Conservation (phyloP, 1,284 basidiomycete species). For the Fomitopsis pinicola region DNA sequence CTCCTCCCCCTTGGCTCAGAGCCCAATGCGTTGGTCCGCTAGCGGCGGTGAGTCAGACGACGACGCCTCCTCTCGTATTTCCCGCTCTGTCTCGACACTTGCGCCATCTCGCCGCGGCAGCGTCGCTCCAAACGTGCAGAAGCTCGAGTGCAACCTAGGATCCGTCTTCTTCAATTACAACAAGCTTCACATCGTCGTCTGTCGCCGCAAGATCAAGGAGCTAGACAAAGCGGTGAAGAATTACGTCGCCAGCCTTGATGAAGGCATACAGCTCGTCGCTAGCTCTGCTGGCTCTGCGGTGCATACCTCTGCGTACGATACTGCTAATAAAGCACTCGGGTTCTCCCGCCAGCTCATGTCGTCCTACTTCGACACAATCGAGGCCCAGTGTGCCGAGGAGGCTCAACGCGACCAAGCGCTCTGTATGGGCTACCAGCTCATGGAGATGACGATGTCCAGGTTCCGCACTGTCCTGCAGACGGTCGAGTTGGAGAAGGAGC, state of each 20-base stretch:
- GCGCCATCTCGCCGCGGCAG: not conserved
- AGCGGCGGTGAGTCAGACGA: not conserved
- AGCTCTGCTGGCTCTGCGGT: not conserved
- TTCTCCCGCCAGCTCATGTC: not conserved
- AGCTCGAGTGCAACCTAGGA: not conserved
- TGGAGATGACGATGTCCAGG: conserved; percentile 6
- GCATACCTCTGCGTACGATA: not conserved
- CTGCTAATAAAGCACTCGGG: not conserved
- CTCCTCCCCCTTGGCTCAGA: not conserved
- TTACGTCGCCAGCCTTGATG: not conserved
- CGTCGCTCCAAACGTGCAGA: not conserved
- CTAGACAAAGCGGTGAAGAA: not conserved
- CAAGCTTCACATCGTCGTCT: not conserved
- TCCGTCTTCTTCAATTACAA: not conserved
- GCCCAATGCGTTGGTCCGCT: not conserved
- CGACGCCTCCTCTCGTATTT: not conserved
- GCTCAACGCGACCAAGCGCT: not conserved
- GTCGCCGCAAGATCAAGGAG: not conserved
- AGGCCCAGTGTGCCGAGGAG: not conserved
- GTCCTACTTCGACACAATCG: conserved; percentile 1
- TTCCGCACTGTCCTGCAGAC: conserved; percentile 2
- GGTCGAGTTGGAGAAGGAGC: conserved; percentile 2
- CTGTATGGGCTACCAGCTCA: conserved; percentile 2
- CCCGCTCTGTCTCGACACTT: not conserved
- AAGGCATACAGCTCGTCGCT: not conserved